Evolutionary conservation across 2,329 filamentous ascomycete species (phyloP).

Genomic region (Paraconiothyrium sp.): DNA sequence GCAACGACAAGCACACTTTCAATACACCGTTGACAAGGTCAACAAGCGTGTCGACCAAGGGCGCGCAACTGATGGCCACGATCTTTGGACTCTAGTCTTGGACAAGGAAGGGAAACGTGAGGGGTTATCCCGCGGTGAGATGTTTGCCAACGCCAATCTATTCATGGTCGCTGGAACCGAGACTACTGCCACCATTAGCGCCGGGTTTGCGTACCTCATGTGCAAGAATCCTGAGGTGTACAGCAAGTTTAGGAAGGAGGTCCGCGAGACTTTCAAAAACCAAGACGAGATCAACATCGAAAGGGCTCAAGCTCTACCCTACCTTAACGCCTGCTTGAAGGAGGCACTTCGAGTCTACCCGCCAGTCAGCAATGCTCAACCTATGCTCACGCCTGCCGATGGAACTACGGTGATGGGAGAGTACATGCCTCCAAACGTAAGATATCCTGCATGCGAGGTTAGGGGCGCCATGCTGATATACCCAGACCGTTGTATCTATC

Average conservation of each 20-base stretch:
- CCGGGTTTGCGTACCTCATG: conserved; percentile 50
- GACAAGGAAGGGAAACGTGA: conserved; percentile 34
- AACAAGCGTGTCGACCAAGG: conserved; percentile 42
- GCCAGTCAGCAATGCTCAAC: conserved; percentile 48
- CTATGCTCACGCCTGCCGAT: conserved; percentile 44
- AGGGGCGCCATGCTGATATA: not conserved
- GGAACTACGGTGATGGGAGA: conserved; percentile 50
- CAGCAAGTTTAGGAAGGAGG: conserved; percentile 39
- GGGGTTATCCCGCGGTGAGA: conserved; percentile 43
- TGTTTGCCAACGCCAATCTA: conserved; percentile 49
- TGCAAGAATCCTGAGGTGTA: conserved; percentile 40
- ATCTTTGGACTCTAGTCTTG: conserved; percentile 55
- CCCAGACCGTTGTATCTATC: conserved; percentile 1
- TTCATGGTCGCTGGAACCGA: conserved; percentile 58
- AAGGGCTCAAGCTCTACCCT: conserved; percentile 41
- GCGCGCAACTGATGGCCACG: conserved; percentile 34
- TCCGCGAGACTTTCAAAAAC: conserved; percentile 36
- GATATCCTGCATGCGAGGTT: conserved; percentile 14
- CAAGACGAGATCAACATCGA: conserved; percentile 49
- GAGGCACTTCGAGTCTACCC: conserved; percentile 56
- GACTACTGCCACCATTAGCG: conserved; percentile 55
- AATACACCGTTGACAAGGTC: conserved; percentile 35
- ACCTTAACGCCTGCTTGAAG: conserved; percentile 52
- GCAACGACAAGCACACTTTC: conserved; percentile 24
- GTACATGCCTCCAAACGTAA: conserved; percentile 45